Percentiles rank a stretch among this genome's conserved stretches.
Conservation (phyloP, 192 early-diverging fungal species). For the Diversispora eburnea region DNA sequence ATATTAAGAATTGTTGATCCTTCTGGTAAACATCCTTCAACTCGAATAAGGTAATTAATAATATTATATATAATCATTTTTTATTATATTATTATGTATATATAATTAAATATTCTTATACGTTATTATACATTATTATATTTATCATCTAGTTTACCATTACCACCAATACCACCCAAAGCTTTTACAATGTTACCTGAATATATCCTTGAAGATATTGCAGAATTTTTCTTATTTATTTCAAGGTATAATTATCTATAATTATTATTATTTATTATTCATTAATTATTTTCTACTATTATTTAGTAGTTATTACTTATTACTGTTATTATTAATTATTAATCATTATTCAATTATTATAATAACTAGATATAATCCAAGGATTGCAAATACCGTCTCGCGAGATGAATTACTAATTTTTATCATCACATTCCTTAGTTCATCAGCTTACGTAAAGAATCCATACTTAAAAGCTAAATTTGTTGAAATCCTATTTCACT, state of each 20-base stretch:
- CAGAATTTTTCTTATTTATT: constrained; percentile 74
- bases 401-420: constrained; percentile 60
- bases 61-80: no score
- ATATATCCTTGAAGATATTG: constrained; percentile 87
- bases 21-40: constrained; percentile 43
- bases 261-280: not conserved
- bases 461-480: constrained; percentile 93
- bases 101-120: no score
- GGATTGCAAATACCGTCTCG: constrained; percentile 37
- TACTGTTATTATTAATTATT: not conserved
- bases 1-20: constrained; percentile 72
- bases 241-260: constrained; percentile 51
- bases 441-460: constrained; percentile 81
- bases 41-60: constrained; percentile 17
- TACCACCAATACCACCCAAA: constrained; percentile 53
- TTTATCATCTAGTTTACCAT: constrained; percentile 39
- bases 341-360: constrained; percentile 21
- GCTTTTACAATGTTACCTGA: constrained; percentile 82
- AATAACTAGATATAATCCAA: constrained; percentile 38
- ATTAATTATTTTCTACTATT: not conserved
- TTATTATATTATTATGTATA: no score
- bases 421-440: constrained; percentile 74
- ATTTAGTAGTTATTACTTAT: not conserved
- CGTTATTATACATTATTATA: no score
- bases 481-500: constrained; percentile 84